These are phyloP conservation scores for Clausena lansium DNA, from an alignment of 345 rosid genomes.

Conservation along the genomic window DNA sequence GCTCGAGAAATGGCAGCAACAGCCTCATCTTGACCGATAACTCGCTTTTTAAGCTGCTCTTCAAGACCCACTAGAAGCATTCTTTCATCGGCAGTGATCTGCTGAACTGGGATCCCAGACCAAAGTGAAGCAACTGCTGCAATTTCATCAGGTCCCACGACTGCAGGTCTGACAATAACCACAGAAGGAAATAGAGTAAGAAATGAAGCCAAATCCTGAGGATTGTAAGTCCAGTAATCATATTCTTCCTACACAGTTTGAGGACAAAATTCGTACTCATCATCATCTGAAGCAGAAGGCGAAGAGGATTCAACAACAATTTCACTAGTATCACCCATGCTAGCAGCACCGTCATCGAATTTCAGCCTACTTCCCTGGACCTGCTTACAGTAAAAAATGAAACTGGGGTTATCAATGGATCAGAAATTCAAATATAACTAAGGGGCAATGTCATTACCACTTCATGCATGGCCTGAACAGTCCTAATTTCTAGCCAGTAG, in stretches of 20 bases:
- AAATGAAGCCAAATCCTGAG: conserved; percentile 5
- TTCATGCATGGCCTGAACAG: conserved; percentile 97
- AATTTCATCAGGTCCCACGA: conserved; percentile 91
- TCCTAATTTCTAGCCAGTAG: conserved; percentile 96
- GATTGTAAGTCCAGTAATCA: conserved; percentile 1
- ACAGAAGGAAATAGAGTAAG: conserved; percentile 14
- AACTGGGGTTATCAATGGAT: conserved; percentile 19
- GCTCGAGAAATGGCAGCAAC: conserved; percentile 93
- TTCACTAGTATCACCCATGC: conserved; percentile 43
- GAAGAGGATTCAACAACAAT: conserved; percentile 46
- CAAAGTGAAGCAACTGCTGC: conserved; percentile 92
- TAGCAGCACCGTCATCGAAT: conserved; percentile 40
- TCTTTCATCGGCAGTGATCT: conserved; percentile 93
- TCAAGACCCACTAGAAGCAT: conserved; percentile 72
- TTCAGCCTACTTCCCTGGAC: conserved; percentile 59
- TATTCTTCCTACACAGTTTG: conserved; percentile 13
- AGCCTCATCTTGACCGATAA: conserved; percentile 96
- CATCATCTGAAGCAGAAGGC: conserved; percentile 45
- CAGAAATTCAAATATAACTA: neutral
- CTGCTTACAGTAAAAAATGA: conserved; percentile 33
- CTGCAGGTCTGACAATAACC: conserved; percentile 53
- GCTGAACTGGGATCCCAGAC: conserved; percentile 98
- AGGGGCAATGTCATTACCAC: conserved; percentile 53
- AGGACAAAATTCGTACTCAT: conserved; percentile 53
- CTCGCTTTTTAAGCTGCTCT: conserved; percentile 71